Evolutionary conservation across 257 asterid genomes (phyloP).

Genomic region (Nicotiana sylvestris): DNA sequence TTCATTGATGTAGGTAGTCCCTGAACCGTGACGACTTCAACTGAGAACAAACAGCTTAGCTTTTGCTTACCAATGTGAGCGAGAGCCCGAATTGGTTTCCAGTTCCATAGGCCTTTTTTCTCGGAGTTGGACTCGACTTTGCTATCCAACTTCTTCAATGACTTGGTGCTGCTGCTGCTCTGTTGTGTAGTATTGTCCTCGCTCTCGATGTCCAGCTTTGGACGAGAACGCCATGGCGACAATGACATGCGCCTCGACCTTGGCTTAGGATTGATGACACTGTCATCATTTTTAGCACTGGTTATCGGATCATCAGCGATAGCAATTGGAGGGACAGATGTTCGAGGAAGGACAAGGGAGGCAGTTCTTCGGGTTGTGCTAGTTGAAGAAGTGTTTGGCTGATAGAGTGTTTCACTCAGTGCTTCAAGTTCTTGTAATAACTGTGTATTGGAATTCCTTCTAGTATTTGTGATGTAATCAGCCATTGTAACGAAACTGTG

Average conservation of each 20-base stretch:
- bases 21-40: constrained; percentile 69
- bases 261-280: constrained; percentile 50
- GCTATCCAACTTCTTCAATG: constrained; percentile 28
- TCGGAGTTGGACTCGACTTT: constrained; percentile 24
- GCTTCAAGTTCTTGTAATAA: constrained; percentile 76
- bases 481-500: constrained; percentile 29
- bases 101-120: constrained; percentile 73
- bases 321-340: constrained; percentile 37
- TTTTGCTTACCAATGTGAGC: constrained; percentile 80
- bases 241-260: constrained; percentile 71
- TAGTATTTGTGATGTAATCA: constrained; percentile 13
- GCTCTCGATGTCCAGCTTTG: constrained; percentile 23
- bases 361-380: constrained; percentile 52
- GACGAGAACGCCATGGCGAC: constrained; percentile 74
- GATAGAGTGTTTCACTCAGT: constrained; percentile 62
- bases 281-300: constrained; percentile 16
- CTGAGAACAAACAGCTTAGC: constrained; percentile 76
- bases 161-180: constrained; percentile 6
- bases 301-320: constrained; percentile 14
- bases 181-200: constrained; percentile 14
- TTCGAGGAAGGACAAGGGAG: constrained; percentile 67
- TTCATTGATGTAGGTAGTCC: constrained; percentile 79
- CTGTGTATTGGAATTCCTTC: constrained; percentile 55
- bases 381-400: constrained; percentile 8
- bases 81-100: constrained; percentile 88